These are phyloP conservation scores for Tuber borchii DNA, from an alignment of 495 filamentous ascomycete genomes.

Conservation along the genomic window DNA sequence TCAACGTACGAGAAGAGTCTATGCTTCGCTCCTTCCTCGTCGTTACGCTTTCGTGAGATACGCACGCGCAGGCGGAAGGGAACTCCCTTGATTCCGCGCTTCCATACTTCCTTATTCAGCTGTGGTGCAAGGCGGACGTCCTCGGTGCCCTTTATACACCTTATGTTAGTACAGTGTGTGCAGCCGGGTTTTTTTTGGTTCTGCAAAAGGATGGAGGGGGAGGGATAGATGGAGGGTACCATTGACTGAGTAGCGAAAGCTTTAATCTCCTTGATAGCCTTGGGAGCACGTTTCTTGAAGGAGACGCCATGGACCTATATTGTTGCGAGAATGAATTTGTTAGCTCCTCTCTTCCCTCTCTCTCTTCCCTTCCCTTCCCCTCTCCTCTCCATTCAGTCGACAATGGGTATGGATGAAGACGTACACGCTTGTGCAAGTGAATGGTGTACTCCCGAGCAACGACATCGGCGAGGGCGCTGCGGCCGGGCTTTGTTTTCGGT, in stretches of 20 bases:
- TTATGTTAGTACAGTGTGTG: neutral
- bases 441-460: constrained; percentile 99
- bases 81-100: constrained; percentile 95
- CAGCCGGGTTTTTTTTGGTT: neutral
- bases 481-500: constrained; percentile 63
- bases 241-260: constrained; percentile 85
- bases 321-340: constrained; percentile 1
- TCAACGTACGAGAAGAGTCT: constrained; percentile 98
- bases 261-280: constrained; percentile 98
- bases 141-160: constrained; percentile 67
- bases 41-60: constrained; percentile 99
- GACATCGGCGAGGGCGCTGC: constrained; percentile 95
- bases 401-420: constrained; percentile 46
- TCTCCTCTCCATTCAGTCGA: constrained; percentile 16
- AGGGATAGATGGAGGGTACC: constrained; percentile 60
- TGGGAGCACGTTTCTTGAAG: constrained; percentile 99
- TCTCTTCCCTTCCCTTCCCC: neutral
- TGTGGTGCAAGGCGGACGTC: constrained; percentile 97
- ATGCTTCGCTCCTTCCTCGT: constrained; percentile 98
- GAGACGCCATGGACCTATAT: constrained; percentile 82
- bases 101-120: constrained; percentile 99
- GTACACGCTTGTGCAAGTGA: constrained; percentile 98
- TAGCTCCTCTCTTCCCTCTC: constrained; percentile 7
- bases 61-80: constrained; percentile 92
- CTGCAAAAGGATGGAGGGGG: neutral